Conservation (phyloP, 1,284 basidiomycete species). For the Leccinum subrobustum region DNA sequence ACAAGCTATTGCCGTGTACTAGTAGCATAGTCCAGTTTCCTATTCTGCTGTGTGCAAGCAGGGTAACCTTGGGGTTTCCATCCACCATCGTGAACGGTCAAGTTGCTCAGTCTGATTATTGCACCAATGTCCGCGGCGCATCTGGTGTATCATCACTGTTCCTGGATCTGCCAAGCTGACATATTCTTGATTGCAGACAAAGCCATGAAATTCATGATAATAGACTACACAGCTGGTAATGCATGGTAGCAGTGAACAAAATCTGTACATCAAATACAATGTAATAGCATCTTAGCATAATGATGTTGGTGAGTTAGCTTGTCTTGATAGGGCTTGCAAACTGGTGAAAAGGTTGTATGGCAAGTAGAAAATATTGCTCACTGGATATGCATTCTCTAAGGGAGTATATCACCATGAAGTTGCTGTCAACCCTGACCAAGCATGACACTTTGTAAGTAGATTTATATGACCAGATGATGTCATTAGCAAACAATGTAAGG, state of each 20-base stretch:
- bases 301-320: background rate
- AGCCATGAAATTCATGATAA: no score
- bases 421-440: background rate
- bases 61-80: no score
- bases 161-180: no score
- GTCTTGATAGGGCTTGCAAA: background rate
- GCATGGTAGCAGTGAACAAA: constrained; percentile 38
- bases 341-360: background rate
- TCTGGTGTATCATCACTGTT: no score
- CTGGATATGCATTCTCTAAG: background rate
- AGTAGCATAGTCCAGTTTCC: no score
- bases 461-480: background rate
- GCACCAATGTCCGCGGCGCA: no score
- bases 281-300: background rate
- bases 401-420: background rate
- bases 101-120: no score
- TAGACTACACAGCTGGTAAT: background rate
- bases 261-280: background rate
- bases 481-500: background rate
- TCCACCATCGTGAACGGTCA: no score
- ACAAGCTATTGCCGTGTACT: no score
- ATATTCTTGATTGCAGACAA: no score
- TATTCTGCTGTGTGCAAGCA: no score
- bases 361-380: background rate
- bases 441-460: background rate